Percentiles rank a stretch among this genome's conserved stretches.
These are phyloP conservation scores for Yarrowia sp. DNA, from an alignment of 805 yeast species.

Conservation along the genomic window DNA sequence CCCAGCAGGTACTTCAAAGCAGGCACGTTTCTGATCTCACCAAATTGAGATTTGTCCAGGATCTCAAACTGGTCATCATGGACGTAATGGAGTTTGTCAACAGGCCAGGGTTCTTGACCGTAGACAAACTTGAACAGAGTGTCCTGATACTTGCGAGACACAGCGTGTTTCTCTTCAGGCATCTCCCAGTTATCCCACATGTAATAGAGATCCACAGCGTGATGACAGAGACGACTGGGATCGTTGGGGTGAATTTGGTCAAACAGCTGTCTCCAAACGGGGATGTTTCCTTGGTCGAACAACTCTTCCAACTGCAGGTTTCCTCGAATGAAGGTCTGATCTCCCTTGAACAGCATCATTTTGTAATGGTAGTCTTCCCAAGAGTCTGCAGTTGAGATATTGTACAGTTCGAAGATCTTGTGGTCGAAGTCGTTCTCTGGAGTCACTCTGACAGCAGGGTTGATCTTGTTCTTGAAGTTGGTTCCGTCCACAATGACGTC, in stretches of 20 bases:
- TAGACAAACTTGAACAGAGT: slow-evolving; percentile 5
- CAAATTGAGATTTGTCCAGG: slow-evolving; percentile 14
- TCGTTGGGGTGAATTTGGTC: slow-evolving; percentile 26
- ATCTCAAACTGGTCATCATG: slow-evolving; percentile 23
- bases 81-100: slow-evolving; percentile 13
- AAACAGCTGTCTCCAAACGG: slow-evolving; percentile 14
- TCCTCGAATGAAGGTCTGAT: slow-evolving; percentile 10
- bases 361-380: slow-evolving; percentile 25
- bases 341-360: slow-evolving; percentile 30
- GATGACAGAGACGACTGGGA: slow-evolving; percentile 8
- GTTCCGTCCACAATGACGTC: slow-evolving; percentile 26
- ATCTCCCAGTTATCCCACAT: slow-evolving; percentile 32
- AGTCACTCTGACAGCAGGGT: not conserved
- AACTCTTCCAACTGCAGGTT: slow-evolving; percentile 5
- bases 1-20: not conserved
- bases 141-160: slow-evolving; percentile 17
- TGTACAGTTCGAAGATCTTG: slow-evolving; percentile 15
- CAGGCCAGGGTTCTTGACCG: slow-evolving; percentile 11
- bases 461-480: slow-evolving; percentile 24
- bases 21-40: slow-evolving; percentile 1
- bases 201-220: slow-evolving; percentile 25
- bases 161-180: slow-evolving; percentile 1
- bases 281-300: not conserved
- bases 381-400: slow-evolving; percentile 10
- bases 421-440: slow-evolving; percentile 27